A percentile compares a stretch with the other conserved stretches of the same genome.
Evolutionary conservation across 805 yeast genomes (phyloP).

Genomic region (Pachysolen tannophilus): DNA sequence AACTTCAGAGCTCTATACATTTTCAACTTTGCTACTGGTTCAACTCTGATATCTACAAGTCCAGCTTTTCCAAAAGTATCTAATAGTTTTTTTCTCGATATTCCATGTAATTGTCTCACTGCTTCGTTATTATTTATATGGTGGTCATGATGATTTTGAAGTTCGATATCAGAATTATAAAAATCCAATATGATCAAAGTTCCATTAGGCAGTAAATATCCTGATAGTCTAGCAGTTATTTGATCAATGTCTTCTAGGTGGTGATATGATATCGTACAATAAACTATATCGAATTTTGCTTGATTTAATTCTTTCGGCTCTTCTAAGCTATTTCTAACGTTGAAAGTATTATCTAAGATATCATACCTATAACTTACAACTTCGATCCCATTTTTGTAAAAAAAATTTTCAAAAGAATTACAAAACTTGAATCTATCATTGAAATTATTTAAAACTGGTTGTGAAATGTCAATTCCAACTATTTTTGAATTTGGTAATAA

Average conservation of each 20-base stretch:
- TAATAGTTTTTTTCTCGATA: background rate
- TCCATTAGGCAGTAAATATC: constrained; percentile 27
- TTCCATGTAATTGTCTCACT: background rate
- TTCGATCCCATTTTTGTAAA: constrained; percentile 5
- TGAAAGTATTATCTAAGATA: constrained; percentile 12
- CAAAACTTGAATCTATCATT: constrained; percentile 11
- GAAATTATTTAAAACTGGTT: constrained; percentile 15
- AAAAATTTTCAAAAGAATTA: too few relatives aligned
- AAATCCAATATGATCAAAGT: constrained; percentile 29
- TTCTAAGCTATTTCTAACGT: constrained; percentile 2
- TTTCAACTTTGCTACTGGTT: background rate
- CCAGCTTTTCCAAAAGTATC: background rate
- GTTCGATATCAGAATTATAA: constrained; percentile 21
- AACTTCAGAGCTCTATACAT: background rate
- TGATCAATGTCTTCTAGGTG: constrained; percentile 26
- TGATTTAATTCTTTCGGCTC: constrained; percentile 9
- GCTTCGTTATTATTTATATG: background rate
- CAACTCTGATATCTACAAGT: background rate
- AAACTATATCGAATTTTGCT: constrained; percentile 23
- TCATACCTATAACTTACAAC: constrained; percentile 11
- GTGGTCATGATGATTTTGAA: background rate
- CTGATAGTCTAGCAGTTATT: constrained; percentile 23
- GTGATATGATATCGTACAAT: constrained; percentile 31
- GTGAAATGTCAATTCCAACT: constrained; percentile 30
- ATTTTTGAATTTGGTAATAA: constrained; percentile 17